Base-by-base conservation (phyloP, 2,329 filamentous ascomycete genomes). In the Balansia obtecta region DNA sequence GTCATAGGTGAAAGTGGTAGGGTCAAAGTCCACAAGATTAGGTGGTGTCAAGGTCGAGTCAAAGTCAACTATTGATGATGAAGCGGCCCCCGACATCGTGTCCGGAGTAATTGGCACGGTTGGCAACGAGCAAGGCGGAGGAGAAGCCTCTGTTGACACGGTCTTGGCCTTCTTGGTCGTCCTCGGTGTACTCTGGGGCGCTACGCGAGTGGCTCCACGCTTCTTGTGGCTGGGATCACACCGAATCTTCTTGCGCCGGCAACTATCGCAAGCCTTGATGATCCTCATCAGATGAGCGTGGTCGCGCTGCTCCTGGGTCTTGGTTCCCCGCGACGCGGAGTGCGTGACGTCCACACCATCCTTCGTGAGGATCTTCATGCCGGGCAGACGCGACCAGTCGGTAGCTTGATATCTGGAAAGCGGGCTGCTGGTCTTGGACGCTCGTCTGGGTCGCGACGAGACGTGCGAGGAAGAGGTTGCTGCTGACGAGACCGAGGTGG, bases 221-320 rank as follows among this genome's bases (percentile, higher is more conserved):
- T 73, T 73, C 69, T 73, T 77, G 63, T 82, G 77, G 65, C 73
- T 77, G 2, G 78, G 78, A 56, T 80, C 76, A 60, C 78, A 82
- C 44, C 78, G 74, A 40, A 77, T 71, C 74, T 84, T 84, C 73
- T 82, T 83, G 61, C 69, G 71, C 53, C 72, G 69, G 68, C 80
- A 84, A 53, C 70, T 68, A 42, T 81, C 76, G 61, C 80, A 84
- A n/a, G 80, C 80, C 67, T 82, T 82, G 62, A 83, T 78, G 60
- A 80, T 79, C 53, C 80, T 71, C 77, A 84, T 83, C 45, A 83
- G 66, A 56, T 82, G 79, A 6, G 80, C 80, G 59, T 83, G 80
- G 49, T 83, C 79, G 34, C 80, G 74, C 68, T 83, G 80, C 68
- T 83, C 80, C 70, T 80, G 81, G 48, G 80, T 81, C 68, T 83